Conservation (phyloP, 2,329 filamentous ascomycete species). For the Fusarium brachygibbosum region DNA sequence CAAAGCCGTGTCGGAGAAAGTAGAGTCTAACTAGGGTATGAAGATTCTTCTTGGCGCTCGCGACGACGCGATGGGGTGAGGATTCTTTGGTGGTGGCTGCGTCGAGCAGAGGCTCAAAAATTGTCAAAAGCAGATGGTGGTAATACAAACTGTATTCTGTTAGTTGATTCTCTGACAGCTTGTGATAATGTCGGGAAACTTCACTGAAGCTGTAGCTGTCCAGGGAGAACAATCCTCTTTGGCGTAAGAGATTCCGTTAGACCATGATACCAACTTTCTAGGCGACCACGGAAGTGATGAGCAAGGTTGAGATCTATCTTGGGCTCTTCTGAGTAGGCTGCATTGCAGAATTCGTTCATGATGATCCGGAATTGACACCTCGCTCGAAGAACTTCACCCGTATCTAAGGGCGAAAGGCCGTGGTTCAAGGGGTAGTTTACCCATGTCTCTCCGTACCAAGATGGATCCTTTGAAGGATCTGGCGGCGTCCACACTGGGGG, state of each 20-base stretch:
- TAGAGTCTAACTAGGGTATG: slow-evolving; percentile 50
- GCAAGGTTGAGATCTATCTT: slow-evolving; percentile 38
- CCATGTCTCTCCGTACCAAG: slow-evolving; percentile 56
- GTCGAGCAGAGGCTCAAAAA: slow-evolving; percentile 48
- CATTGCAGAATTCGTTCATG: slow-evolving; percentile 51
- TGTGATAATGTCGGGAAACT: slow-evolving; percentile 8
- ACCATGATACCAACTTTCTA: slow-evolving; percentile 49
- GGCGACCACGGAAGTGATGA: slow-evolving; percentile 31
- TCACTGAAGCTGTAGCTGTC: slow-evolving; percentile 56
- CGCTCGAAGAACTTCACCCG: slow-evolving; percentile 50
- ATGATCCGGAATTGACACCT: slow-evolving; percentile 51
- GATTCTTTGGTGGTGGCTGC: background rate
- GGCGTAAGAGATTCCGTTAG: slow-evolving; percentile 49
- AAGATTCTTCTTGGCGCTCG: slow-evolving; percentile 36
- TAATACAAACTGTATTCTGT: slow-evolving; percentile 42
- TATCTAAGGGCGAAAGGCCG: slow-evolving; percentile 39
- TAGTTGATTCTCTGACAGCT: background rate
- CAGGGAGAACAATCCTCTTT: slow-evolving; percentile 51
- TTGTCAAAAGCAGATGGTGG: slow-evolving; percentile 44
- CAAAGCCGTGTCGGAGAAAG: slow-evolving; percentile 52
- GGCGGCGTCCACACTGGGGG: slow-evolving; percentile 52
- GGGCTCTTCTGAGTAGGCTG: slow-evolving; percentile 31
- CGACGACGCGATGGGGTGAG: slow-evolving; percentile 39
- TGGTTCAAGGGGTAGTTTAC: slow-evolving; percentile 53
- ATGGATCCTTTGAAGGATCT: slow-evolving; percentile 36